Conservation (phyloP, 2,329 filamentous ascomycete genomes). For the Colletotrichum coccodes region DNA sequence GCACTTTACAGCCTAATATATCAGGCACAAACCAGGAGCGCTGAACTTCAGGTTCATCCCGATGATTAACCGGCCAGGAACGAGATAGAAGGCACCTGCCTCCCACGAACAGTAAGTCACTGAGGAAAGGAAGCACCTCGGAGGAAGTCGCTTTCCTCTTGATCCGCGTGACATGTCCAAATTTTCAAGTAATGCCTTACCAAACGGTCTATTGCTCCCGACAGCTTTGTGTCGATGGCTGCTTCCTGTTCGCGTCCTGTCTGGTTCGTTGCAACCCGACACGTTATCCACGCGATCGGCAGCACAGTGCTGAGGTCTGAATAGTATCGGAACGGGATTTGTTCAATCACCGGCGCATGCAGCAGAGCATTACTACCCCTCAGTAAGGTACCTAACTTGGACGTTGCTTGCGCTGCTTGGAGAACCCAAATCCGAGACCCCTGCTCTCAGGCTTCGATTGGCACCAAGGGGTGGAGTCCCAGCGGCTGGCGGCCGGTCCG, state of each 20-base stretch:
- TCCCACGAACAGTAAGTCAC: too few species aligned
- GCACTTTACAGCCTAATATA: constrained; percentile 20
- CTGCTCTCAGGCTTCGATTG: constrained; percentile 28
- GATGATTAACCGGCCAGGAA: constrained; percentile 8
- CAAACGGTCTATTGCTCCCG: background rate
- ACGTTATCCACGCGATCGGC: constrained; percentile 14
- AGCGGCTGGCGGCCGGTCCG: constrained; percentile 12
- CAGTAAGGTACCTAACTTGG: constrained; percentile 14
- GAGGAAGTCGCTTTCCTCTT: background rate
- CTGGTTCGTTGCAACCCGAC: constrained; percentile 6
- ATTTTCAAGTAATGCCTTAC: background rate
- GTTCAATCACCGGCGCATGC: constrained; percentile 12
- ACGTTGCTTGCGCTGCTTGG: background rate
- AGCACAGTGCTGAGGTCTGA: background rate
- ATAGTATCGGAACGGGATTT: constrained; percentile 2
- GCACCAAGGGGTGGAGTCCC: constrained; percentile 23
- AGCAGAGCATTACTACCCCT: constrained; percentile 6
- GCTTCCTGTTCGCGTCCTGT: constrained; percentile 7
- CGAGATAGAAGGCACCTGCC: too few species aligned
- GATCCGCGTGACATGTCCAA: constrained; percentile 4
- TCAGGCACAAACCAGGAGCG: background rate
- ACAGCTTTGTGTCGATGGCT: constrained; percentile 2
- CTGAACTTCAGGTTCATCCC: background rate
- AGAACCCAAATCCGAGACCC: constrained; percentile 15
- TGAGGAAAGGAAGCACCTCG: background rate